Evolutionary conservation across 768 basidiomycete species (phyloP).

Genomic region (Tylopilus plumbeoviolaceoides): DNA sequence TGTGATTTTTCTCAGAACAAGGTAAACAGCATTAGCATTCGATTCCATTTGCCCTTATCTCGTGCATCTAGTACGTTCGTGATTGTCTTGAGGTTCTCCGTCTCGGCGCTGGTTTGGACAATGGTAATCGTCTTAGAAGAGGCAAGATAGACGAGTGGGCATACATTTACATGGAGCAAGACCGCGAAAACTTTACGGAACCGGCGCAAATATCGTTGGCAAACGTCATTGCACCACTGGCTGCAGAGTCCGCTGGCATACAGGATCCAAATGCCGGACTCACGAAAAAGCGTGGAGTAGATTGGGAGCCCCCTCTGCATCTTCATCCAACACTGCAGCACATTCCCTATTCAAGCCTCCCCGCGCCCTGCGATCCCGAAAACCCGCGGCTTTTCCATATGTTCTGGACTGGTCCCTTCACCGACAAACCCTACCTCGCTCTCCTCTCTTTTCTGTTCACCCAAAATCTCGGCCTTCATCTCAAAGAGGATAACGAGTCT

Average conservation of each 20-base stretch:
- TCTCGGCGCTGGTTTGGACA: constrained; percentile 86
- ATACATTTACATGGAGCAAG: constrained; percentile 79
- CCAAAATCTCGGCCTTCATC: constrained; percentile 85
- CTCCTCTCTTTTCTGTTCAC: constrained; percentile 93
- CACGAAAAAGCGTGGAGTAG: constrained; percentile 52
- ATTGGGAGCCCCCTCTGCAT: constrained; percentile 53
- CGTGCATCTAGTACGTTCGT: constrained; percentile 72
- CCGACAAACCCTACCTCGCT: constrained; percentile 97
- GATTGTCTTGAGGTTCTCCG: constrained; percentile 95
- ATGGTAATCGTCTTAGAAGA: constrained; percentile 67
- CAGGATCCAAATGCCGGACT: constrained; percentile 53
- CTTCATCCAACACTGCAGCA: constrained; percentile 51
- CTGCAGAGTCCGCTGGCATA: constrained; percentile 26
- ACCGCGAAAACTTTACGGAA: constrained; percentile 37
- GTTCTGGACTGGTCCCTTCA: constrained; percentile 99
- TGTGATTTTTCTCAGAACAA: constrained; percentile 86
- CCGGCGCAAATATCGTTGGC: constrained; percentile 29
- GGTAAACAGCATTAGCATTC: constrained; percentile 34
- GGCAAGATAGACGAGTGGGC: constrained; percentile 80
- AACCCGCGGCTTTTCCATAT: constrained; percentile 93
- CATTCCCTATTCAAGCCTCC: constrained; percentile 52
- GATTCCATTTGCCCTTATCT: too few relatives aligned
- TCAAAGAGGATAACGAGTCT: constrained; percentile 41
- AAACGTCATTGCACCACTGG: constrained; percentile 30
- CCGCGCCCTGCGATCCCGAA: constrained; percentile 74